phyloP scores from a whole-genome alignment of 1,139 yeast species.

The Arxiozyma heterogenica region DNA sequence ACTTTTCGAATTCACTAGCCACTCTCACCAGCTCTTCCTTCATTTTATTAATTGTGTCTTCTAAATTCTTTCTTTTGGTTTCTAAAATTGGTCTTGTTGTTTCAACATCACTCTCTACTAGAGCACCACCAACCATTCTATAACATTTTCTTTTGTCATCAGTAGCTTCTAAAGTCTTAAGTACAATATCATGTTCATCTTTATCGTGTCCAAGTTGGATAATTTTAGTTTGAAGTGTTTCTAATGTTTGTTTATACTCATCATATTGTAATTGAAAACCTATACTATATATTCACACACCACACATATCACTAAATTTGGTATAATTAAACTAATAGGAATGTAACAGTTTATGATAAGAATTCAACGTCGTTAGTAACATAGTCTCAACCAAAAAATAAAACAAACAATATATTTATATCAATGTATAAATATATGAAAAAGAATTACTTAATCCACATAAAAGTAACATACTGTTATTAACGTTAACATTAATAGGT shows the following conservation, averaged over 20 bases:
- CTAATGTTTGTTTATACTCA: constrained; percentile 49
- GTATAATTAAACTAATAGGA: background rate
- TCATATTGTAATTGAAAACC: constrained; percentile 53
- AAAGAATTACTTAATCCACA: background rate
- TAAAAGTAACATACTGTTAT: background rate
- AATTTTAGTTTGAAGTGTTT: constrained; percentile 49
- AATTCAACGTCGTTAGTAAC: background rate
- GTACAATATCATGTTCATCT: constrained; percentile 46
- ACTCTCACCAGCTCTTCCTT: constrained; percentile 40
- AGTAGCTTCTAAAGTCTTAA: constrained; percentile 46
- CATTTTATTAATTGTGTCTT: constrained; percentile 38
- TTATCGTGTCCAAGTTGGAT: constrained; percentile 42
- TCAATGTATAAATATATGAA: background rate
- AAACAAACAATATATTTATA: background rate
- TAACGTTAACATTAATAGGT: constrained; percentile 1
- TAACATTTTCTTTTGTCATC: constrained; percentile 60
- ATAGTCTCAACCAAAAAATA: background rate
- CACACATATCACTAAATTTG: background rate
- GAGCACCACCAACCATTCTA: constrained; percentile 90
- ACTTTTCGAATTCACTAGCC: constrained; percentile 50
- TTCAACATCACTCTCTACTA: constrained; percentile 72
- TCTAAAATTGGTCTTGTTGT: constrained; percentile 64
- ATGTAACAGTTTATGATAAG: no score
- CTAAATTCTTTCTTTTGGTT: constrained; percentile 43
- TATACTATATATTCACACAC: constrained; percentile 4